Percentiles rank a stretch among this genome's conserved stretches.
phyloP scores from a whole-genome alignment of 352 stramenopile genomes.

The Stramenopiles sp. region DNA sequence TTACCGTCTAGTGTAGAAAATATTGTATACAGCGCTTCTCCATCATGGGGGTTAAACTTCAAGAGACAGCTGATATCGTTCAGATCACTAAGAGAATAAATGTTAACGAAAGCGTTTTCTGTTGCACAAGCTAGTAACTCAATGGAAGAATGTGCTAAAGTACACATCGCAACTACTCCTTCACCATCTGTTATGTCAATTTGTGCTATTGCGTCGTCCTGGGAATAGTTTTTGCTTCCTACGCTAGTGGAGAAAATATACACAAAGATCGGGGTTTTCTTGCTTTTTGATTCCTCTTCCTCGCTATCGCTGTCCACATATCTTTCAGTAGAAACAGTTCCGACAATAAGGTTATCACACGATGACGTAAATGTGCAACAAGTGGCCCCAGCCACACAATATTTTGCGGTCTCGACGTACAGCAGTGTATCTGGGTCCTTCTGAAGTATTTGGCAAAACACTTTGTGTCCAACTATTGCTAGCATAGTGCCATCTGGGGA shows the following conservation, averaged over 20 bases:
- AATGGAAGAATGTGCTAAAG: not conserved
- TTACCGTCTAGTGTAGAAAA: not conserved
- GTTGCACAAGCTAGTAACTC: not conserved
- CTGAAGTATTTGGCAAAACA: not conserved
- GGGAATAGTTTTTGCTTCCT: not conserved
- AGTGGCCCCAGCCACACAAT: not conserved
- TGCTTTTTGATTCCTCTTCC: not conserved
- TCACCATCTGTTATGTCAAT: not conserved
- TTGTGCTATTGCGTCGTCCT: not conserved
- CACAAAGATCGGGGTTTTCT: not conserved
- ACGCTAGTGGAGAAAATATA: not conserved
- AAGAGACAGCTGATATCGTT: not conserved
- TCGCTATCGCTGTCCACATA: not conserved
- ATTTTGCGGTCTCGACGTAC: not conserved
- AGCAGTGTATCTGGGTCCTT: not conserved
- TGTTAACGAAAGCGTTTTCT: not conserved
- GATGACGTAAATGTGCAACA: not conserved
- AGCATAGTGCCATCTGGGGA: not conserved
- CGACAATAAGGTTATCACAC: not conserved
- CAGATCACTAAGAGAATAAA: not conserved
- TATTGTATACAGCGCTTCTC: not conserved
- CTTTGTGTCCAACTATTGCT: not conserved
- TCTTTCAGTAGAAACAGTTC: not conserved
- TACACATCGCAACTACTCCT: not conserved
- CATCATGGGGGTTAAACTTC: not conserved